These are phyloP conservation scores for Suillus subluteus DNA, from an alignment of 768 basidiomycete species.

Conservation along the genomic window DNA sequence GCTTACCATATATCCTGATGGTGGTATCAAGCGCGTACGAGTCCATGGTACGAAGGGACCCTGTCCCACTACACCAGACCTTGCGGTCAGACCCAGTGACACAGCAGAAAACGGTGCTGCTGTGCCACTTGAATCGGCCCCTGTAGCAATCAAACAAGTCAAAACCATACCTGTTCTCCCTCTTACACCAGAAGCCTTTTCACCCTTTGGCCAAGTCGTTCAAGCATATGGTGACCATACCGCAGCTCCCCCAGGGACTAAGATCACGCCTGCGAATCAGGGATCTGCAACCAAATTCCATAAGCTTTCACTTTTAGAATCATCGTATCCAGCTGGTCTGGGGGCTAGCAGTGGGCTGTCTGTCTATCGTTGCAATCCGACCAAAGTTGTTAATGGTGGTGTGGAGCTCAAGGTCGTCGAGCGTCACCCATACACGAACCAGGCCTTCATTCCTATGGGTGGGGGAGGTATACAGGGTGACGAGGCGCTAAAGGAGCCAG, in stretches of 20 bases:
- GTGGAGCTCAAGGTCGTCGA: conserved; percentile 78
- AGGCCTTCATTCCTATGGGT: conserved; percentile 95
- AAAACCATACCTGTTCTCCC: conserved; percentile 58
- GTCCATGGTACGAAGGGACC: conserved; percentile 65
- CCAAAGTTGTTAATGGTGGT: conserved; percentile 45
- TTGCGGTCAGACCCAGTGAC: no score
- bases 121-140: conserved; percentile 13
- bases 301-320: conserved; percentile 74
- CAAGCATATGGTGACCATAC: conserved; percentile 79
- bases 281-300: conserved; percentile 94
- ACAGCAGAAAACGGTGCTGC: conserved; percentile 9
- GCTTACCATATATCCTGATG: conserved; percentile 91
- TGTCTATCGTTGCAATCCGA: conserved; percentile 79
- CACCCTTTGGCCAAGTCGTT: conserved; percentile 87
- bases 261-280: conserved; percentile 82
- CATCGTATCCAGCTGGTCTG: conserved; percentile 61
- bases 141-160: conserved; percentile 4
- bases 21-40: conserved; percentile 93
- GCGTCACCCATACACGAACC: conserved; percentile 87
- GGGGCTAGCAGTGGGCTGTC: conserved; percentile 73
- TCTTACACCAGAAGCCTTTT: conserved; percentile 85
- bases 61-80: conserved; percentile 13
- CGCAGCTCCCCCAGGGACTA: conserved; percentile 68
- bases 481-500: conserved; percentile 49
- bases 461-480: conserved; percentile 47